phyloP scores from a whole-genome alignment of 306 rosid genomes.

The Erythrophleum fordii region DNA sequence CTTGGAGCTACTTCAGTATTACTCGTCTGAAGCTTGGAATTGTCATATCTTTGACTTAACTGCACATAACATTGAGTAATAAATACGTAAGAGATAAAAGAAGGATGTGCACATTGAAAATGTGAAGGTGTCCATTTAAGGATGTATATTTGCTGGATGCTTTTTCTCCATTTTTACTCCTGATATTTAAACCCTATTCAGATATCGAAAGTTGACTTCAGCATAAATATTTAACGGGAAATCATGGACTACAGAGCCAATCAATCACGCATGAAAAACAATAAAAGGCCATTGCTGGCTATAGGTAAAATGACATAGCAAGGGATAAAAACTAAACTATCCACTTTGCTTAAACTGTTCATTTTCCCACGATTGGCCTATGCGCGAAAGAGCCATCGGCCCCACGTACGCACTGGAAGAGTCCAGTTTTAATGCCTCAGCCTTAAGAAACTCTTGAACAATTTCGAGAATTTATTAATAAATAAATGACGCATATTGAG shows the following conservation, averaged over 20 bases:
- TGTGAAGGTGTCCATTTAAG: constrained; percentile 3
- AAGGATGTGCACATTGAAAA: constrained; percentile 7
- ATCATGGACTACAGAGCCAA: neutral
- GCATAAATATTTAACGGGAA: constrained; percentile 3
- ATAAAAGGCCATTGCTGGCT: neutral
- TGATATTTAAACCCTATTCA: neutral
- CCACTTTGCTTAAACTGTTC: neutral
- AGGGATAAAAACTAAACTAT: neutral
- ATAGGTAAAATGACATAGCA: neutral
- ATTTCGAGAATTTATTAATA: neutral
- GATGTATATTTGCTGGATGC: neutral
- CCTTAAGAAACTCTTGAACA: neutral
- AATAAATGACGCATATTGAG: neutral
- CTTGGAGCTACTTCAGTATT: constrained; percentile 33
- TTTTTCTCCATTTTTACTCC: neutral
- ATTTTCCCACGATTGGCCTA: neutral
- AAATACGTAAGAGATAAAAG: neutral
- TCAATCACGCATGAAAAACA: neutral
- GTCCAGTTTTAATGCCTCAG: neutral
- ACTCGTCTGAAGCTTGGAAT: constrained; percentile 37
- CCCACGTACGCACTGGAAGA: neutral
- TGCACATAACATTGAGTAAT: constrained; percentile 43
- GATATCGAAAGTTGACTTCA: constrained; percentile 5
- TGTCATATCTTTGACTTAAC: constrained; percentile 49
- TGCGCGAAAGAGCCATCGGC: neutral